Conservation (phyloP, 306 rosid species). For the Macrotyloma uniflorum region DNA sequence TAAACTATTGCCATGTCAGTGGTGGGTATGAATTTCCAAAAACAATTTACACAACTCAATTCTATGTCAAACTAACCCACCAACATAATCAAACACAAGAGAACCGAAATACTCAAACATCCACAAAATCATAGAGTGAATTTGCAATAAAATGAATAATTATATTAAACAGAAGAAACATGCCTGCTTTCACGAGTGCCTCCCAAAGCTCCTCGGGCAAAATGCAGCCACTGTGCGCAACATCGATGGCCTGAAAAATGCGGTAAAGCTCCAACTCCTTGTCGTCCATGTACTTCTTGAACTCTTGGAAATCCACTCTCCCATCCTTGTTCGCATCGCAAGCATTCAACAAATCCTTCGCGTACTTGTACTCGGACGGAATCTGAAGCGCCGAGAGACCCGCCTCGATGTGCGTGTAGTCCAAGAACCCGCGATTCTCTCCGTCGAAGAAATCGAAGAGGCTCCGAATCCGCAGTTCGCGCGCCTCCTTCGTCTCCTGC, state of each 20-base stretch:
- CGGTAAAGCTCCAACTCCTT: constrained; percentile 93
- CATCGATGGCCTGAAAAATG: constrained; percentile 94
- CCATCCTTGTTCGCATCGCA: constrained; percentile 84
- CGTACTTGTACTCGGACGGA: constrained; percentile 85
- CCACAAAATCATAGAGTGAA: neutral
- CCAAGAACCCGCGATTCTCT: constrained; percentile 66
- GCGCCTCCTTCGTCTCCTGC: constrained; percentile 80
- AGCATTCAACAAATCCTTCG: constrained; percentile 76
- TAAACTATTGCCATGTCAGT: neutral
- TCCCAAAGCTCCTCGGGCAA: constrained; percentile 96
- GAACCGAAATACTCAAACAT: constrained; percentile 24
- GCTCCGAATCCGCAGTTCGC: constrained; percentile 67
- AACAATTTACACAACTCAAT: neutral
- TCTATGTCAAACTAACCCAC: constrained; percentile 4
- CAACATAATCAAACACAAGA: constrained; percentile 8
- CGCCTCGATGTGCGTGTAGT: constrained; percentile 69
- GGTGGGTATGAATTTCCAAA: neutral
- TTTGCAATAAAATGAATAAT: neutral
- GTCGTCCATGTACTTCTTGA: constrained; percentile 84
- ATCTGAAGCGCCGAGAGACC: constrained; percentile 84
- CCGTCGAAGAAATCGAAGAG: constrained; percentile 82
- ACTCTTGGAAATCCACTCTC: constrained; percentile 73
- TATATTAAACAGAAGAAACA: constrained; percentile 3
- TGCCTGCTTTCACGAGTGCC: constrained; percentile 88
- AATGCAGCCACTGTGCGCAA: constrained; percentile 88